These are phyloP conservation scores for Calonectria honghensis DNA, from an alignment of 2,329 filamentous ascomycete genomes.

Conservation along the genomic window DNA sequence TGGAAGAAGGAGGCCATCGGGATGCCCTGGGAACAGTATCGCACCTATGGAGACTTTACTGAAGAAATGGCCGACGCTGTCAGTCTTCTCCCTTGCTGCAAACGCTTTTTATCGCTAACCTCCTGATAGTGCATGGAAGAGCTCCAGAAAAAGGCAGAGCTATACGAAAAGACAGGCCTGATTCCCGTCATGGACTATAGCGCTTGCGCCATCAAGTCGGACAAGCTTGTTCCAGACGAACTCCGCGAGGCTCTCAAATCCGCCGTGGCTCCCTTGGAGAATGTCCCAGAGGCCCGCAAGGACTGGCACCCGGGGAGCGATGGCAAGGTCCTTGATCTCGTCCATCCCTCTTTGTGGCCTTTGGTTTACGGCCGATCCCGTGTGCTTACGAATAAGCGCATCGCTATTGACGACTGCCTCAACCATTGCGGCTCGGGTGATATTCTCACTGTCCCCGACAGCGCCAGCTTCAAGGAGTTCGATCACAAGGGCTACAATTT, in stretches of 20 bases:
- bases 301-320: constrained; percentile 79
- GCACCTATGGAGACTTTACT: constrained; percentile 54
- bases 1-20: constrained; percentile 57
- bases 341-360: constrained; percentile 79
- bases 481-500: neutral
- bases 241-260: constrained; percentile 62
- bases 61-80: constrained; percentile 57
- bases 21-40: constrained; percentile 55
- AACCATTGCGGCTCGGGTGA: constrained; percentile 57
- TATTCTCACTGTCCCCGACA: constrained; percentile 18
- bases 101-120: constrained; percentile 17
- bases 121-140: constrained; percentile 57
- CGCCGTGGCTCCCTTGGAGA: constrained; percentile 69
- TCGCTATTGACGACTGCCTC: constrained; percentile 63
- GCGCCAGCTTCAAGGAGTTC: constrained; percentile 14
- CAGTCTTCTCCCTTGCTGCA: constrained; percentile 31
- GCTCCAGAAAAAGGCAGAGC: constrained; percentile 57
- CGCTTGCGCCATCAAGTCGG: constrained; percentile 60
- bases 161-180: constrained; percentile 58
- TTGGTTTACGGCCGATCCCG: constrained; percentile 71
- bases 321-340: constrained; percentile 75
- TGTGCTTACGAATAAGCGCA: constrained; percentile 52
- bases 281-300: constrained; percentile 67
- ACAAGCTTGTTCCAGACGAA: constrained; percentile 52
- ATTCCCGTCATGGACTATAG: constrained; percentile 60